Conservation (phyloP, 495 filamentous ascomycete species). For the Neurospora cerealis region DNA sequence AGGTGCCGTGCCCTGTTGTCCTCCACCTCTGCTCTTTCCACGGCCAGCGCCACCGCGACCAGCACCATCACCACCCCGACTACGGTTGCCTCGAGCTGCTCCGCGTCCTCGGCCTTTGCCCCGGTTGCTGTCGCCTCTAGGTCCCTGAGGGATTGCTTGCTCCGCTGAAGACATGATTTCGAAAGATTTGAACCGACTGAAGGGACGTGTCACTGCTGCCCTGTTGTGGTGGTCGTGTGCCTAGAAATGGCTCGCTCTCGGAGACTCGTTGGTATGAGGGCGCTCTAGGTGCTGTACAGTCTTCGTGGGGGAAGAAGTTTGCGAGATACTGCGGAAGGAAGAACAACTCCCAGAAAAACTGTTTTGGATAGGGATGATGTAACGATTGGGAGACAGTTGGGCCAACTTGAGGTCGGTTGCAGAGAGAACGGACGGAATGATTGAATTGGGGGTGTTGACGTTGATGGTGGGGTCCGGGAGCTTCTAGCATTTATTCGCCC, state of each 20-base stretch:
- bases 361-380: not conserved
- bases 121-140: constrained; percentile 27
- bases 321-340: not conserved
- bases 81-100: constrained; percentile 9
- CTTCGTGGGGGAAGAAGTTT: not conserved
- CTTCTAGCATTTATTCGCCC: not conserved
- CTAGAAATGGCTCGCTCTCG: not conserved
- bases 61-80: constrained; percentile 6
- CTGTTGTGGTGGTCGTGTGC: not conserved
- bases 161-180: constrained; percentile 14
- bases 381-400: not conserved
- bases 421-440: not conserved
- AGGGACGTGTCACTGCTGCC: not conserved
- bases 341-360: not conserved
- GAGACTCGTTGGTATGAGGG: not conserved
- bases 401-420: not conserved
- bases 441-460: not conserved
- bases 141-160: constrained; percentile 5
- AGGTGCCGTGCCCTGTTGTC: not conserved
- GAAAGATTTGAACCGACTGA: not conserved
- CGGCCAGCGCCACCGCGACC: constrained; percentile 2
- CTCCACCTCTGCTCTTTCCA: constrained; percentile 10
- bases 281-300: not conserved
- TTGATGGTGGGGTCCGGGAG: constrained; percentile 15
- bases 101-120: constrained; percentile 28